Evolutionary conservation across 768 basidiomycete genomes (phyloP).

Genomic region (Tephrocybe sp.): DNA sequence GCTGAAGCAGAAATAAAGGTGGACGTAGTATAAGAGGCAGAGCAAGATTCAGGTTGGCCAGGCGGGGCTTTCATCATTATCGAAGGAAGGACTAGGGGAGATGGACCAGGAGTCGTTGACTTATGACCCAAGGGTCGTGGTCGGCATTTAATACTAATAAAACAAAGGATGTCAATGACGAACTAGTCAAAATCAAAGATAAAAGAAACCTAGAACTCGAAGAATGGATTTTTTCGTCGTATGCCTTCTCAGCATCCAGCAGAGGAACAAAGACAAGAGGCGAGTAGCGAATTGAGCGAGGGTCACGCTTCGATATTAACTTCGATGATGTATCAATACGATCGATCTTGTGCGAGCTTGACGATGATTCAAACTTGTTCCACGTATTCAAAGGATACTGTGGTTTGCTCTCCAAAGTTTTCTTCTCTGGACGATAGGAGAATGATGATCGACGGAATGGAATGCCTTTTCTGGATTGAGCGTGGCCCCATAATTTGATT

Average conservation of each 20-base stretch:
- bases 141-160: neutral
- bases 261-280: slow-evolving; percentile 29
- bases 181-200: neutral
- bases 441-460: slow-evolving; percentile 24
- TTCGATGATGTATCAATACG: neutral
- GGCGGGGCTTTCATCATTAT: too few species aligned
- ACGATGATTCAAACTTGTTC: slow-evolving; percentile 3
- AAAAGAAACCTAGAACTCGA: slow-evolving; percentile 5
- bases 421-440: neutral
- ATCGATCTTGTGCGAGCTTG: neutral
- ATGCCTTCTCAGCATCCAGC: slow-evolving; percentile 23
- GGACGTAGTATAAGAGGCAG: too few species aligned
- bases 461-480: slow-evolving; percentile 31
- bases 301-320: neutral
- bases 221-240: slow-evolving; percentile 9
- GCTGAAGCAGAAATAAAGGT: too few species aligned
- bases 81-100: too few species aligned
- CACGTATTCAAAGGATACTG: slow-evolving; percentile 14
- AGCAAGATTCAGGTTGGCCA: too few species aligned
- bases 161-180: neutral
- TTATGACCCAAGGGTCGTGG: neutral
- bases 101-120: too few species aligned
- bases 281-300: slow-evolving; percentile 9
- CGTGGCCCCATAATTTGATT: slow-evolving; percentile 20
- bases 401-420: neutral